Conservation (phyloP, 2,329 filamentous ascomycete species). For the Pseudofabraea citricarpa region DNA sequence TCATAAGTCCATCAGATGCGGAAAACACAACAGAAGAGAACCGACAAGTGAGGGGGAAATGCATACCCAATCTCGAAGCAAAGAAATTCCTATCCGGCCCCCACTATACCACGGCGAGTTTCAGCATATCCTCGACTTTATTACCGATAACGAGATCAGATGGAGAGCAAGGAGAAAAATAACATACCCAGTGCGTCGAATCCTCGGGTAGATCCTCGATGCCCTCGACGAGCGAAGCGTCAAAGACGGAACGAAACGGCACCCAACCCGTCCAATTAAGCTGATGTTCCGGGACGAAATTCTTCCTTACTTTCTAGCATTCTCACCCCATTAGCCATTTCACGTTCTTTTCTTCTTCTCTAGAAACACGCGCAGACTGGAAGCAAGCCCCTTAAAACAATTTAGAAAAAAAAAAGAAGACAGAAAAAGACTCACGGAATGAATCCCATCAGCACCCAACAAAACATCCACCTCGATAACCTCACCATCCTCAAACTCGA, state of each 20-base stretch:
- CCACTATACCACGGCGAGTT: too few relatives aligned
- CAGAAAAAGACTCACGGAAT: slow-evolving; percentile 24
- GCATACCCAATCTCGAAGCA: slow-evolving; percentile 21
- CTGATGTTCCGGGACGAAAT: slow-evolving; percentile 24
- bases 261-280: slow-evolving; percentile 33
- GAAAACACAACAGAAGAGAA: too few relatives aligned
- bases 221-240: slow-evolving; percentile 25
- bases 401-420: background rate
- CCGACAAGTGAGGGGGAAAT: too few relatives aligned
- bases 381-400: background rate
- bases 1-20: too few relatives aligned
- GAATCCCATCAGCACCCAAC: slow-evolving; percentile 32
- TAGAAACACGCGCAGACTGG: background rate
- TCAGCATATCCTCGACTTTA: too few relatives aligned
- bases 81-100: slow-evolving; percentile 29
- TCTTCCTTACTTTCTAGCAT: slow-evolving; percentile 18
- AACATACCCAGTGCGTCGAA: slow-evolving; percentile 31
- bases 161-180: too few relatives aligned
- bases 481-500: slow-evolving; percentile 13
- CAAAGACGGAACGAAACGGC: slow-evolving; percentile 32
- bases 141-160: too few relatives aligned
- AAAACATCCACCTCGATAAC: slow-evolving; percentile 26
- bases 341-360: too few relatives aligned
- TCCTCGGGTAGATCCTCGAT: slow-evolving; percentile 30
- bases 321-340: too few relatives aligned